Evolutionary conservation across 768 basidiomycete species (phyloP).

Genomic region (Auriscalpium orientale): DNA sequence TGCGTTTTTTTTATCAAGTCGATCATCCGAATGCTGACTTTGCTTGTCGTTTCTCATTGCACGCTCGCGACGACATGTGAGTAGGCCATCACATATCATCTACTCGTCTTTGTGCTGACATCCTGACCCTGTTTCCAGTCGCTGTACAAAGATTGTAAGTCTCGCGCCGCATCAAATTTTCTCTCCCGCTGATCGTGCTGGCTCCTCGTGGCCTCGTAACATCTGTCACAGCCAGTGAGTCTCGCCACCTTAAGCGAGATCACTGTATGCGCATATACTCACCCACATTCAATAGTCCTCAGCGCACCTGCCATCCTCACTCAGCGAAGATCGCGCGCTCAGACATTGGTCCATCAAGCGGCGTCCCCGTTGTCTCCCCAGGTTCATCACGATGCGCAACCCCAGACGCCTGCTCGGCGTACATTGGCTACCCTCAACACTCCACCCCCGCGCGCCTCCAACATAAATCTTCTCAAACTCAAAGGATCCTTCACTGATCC

Average conservation of each 20-base stretch:
- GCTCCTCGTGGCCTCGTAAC: not conserved
- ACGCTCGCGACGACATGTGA: not conserved
- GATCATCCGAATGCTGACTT: not conserved
- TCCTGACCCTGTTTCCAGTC: not conserved
- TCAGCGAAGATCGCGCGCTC: conserved; percentile 20
- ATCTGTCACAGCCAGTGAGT: conserved; percentile 9
- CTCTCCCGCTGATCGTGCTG: conserved; percentile 26
- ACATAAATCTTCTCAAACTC: conserved; percentile 47
- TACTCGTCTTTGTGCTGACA: not conserved
- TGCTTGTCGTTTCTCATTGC: not conserved
- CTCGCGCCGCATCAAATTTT: conserved; percentile 18
- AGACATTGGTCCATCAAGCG: conserved; percentile 19
- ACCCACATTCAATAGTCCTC: conserved; percentile 3
- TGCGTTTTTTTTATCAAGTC: conserved; percentile 3
- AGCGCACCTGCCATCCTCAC: conserved; percentile 14
- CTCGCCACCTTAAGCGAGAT: not conserved
- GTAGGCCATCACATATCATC: not conserved
- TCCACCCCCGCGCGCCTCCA: conserved; percentile 59
- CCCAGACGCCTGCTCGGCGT: conserved; percentile 26
- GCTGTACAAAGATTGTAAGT: conserved; percentile 9
- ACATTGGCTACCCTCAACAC: conserved; percentile 41
- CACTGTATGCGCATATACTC: not conserved
- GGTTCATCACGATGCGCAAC: conserved; percentile 6
- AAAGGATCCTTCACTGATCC: conserved; percentile 73
- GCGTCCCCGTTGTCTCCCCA: conserved; percentile 20